Evolutionary conservation across 2,329 filamentous ascomycete species (phyloP), one percentile per base, ranked within the genome.

Genomic region (Colletotrichum filicis): DNA sequence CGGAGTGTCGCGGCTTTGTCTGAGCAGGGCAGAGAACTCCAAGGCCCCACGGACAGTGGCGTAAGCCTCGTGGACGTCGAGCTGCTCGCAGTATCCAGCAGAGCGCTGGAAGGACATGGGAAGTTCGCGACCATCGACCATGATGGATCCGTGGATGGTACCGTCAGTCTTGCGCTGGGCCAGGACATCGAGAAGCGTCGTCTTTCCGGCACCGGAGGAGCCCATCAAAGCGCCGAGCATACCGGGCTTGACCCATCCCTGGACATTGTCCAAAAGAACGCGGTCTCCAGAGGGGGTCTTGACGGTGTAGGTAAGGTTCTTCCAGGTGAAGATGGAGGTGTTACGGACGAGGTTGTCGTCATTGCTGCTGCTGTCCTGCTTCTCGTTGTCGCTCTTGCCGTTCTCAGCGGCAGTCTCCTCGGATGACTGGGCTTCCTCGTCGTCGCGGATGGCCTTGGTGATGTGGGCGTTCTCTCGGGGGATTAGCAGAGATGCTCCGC

Each of bases 171-270:
- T 93, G 76, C 94, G 90, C 74, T 93, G 93, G 5, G 94, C 95
- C 37, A 97, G 87, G 2, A 95, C 93, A 80, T 97, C 95, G 7
- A 97, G 85, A 3, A 97, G 87, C 0, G 94, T 97, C 0, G 94
- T 97, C 82, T 97, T 97, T 64, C 95, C 94, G 19, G 95, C 94
- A 75, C 94, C 94, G 12, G 92, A 93, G 2, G 93, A 90, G 77
- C 94, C 92, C 93, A 95, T 94, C n/a, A 96, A 85, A 5, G 93
- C 94, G 3, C 92, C 94, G 24, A 95, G 82, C 75, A 92, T 95
- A 58, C 94, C 70, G 52, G 94, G 93, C 81, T 94, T 94, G 68
- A 95, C 93, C 91, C 93, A 97, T 3, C 94, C 95, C 75, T 95
- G 91, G 1, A 97, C 93, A 69, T 96, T 89, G 75, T 97, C 91